Evolutionary conservation across 257 asterid genomes (phyloP).

Genomic region (Nicotiana knightiana): DNA sequence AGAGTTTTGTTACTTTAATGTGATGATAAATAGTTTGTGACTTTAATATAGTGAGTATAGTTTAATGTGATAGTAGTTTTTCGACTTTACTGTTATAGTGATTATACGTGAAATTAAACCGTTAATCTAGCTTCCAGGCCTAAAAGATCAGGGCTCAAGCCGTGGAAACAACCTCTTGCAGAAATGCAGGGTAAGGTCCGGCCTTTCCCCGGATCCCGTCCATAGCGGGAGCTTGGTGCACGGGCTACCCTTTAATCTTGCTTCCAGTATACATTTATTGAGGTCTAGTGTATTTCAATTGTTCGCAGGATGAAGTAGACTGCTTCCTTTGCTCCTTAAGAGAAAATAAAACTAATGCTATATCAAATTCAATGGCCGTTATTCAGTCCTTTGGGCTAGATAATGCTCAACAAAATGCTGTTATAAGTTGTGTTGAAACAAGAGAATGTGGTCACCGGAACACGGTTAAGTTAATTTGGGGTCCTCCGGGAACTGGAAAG

Average conservation of each 20-base stretch:
- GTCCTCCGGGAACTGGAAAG: constrained; percentile 56
- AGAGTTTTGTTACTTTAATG: no score
- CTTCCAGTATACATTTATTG: not conserved
- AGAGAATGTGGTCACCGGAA: constrained; percentile 27
- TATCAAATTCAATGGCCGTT: not conserved
- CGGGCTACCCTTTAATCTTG: no score
- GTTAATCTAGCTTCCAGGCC: not conserved
- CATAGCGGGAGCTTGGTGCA: no score
- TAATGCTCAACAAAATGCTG: constrained; percentile 36
- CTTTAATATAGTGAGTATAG: not conserved
- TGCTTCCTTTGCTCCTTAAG: constrained; percentile 24
- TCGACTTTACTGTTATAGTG: not conserved
- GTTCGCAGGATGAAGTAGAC: constrained; percentile 21
- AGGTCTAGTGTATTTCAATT: not conserved
- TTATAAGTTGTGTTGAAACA: constrained; percentile 26
- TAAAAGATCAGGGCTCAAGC: no score
- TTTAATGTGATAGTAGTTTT: no score
- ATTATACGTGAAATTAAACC: not conserved
- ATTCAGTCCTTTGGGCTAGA: constrained; percentile 18
- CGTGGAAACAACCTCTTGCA: no score
- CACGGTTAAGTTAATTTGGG: constrained; percentile 42
- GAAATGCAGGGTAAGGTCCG: no score
- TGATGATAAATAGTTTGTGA: not conserved
- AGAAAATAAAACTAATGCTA: not conserved
- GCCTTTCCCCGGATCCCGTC: no score